Base-by-base conservation (phyloP, 192 early-diverging fungal species). In the Allomyces javanicus region DNA sequence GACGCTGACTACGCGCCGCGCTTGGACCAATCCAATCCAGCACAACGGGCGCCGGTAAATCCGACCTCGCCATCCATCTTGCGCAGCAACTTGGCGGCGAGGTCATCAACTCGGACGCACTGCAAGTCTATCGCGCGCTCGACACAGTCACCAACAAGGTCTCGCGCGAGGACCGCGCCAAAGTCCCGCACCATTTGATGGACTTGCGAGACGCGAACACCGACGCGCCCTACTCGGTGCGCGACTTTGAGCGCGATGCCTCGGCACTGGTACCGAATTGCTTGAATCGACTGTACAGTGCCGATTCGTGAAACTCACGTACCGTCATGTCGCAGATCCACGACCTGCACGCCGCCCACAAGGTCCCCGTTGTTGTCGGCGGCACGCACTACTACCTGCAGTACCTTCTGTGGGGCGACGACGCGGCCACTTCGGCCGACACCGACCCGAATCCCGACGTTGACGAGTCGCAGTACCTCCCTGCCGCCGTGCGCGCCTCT, bases 351-450 rank as follows among this genome's bases (percentile, higher is more conserved):
- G 66, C 70, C 22, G 79, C 88, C 14, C 1, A 85, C 64, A 74
- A 78, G 22, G 64, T 90, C 14, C 91, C 96, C 4, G 85, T 99
- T 10, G 75, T 99, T 11, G 93, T 94, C 9, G 96, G 96, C 44
- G 96, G 96, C 55, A 99, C 94, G 7, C 85, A 95, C 70, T 99
- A 99, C 74, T 99, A 99, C 72, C 84, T 99, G 27, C 96, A 99
- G 71, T 86, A 86, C 1, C 70, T 92, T 3, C 74, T 99, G 44
- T 99, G 88, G 81, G 74, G 81, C 44, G 79, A 91, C 21, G 50
- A 58, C 3, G 33, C 33, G 3, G 3, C 33, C 7, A 40, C 3
- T 7, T 0, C 33, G 33, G 3, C 7, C 33, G 33, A 40, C 7
- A 7, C 33, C 33, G 33, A 40, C 33, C 33, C 33, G 7, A 40